Evolutionary conservation across 106 monocot species (phyloP), one percentile per base, ranked within the genome.

Genomic region (Platanthera zijinensis): DNA sequence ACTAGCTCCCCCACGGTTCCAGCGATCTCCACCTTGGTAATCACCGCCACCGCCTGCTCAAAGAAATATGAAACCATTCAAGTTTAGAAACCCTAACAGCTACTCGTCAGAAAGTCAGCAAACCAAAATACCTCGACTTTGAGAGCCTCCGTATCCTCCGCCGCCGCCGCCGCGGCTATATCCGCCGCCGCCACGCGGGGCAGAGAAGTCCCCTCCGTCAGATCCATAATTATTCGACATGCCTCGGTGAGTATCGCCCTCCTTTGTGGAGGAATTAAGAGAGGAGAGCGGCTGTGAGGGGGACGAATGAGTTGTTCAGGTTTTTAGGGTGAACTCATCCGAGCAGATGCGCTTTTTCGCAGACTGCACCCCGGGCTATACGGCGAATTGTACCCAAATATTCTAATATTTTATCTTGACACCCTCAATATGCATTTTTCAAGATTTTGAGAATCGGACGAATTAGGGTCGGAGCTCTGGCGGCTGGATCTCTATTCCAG

Each of bases 161-260:
- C 89, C 76, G 1, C 84, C 80, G 30, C 85, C 67, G 5, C 71
- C 48, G 17, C 76, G 50, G 3, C 80, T 49, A 18, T 84, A 78
- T 11, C 81, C 66, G 3, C 85, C 83, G 46, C 72, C 79, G 2
- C 86, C 82, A 12, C 84, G 79, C 17, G 80, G 75, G 25, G 74
- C 82, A 25, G 73, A 56, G 52, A 64, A 82, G 67, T 78, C 88
- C 7, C 51, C 78, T 14, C 85, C 79, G 21, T 80, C 83, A 25
- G 78, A 79, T 45, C 83, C 88, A 77, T 89, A 89, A 48, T 81
- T 64, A 39, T 83, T 85, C 19, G 92, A 92, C 92, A 92, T 92
- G 69, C 51, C 14, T 71, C 48, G 39, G 25, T 56, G 5, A 32
- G 39, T 57, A 12, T 45, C 39, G 52, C 49, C n/a, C 14, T 7